Percentiles rank a stretch among this genome's conserved stretches.
Conservation (phyloP, 257 asterid genomes). For the Plectranthus barbatus region DNA sequence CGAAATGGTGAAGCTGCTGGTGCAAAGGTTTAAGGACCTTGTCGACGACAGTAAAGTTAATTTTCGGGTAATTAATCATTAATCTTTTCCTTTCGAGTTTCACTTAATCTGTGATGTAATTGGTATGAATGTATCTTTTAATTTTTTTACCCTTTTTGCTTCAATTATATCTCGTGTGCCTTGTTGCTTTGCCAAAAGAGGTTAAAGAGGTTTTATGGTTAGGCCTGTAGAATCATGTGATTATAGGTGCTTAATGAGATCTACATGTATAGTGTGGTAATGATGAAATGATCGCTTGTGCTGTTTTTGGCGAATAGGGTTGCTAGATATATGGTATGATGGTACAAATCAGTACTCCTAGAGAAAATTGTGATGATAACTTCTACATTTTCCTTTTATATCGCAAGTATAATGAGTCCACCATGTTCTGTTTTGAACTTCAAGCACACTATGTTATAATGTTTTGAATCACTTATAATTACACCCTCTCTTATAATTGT, state of each 20-base stretch:
- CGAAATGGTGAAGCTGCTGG: slow-evolving; percentile 74
- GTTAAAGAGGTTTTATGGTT: too few species aligned
- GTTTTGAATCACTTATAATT: not conserved
- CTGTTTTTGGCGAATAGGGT: not conserved
- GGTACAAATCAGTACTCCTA: not conserved
- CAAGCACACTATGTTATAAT: not conserved
- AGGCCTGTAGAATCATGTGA: not conserved
- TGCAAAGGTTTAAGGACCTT: slow-evolving; percentile 64
- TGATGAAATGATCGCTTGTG: not conserved
- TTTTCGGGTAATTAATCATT: slow-evolving; percentile 56
- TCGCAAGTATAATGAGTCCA: not conserved
- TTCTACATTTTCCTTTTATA: not conserved
- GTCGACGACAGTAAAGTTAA: slow-evolving; percentile 68
- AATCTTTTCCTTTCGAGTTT: slow-evolving; percentile 1
- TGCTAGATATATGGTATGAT: not conserved
- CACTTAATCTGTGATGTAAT: slow-evolving; percentile 3
- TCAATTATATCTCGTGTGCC: not conserved
- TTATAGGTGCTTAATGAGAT: slow-evolving; percentile 9
- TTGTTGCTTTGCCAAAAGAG: not conserved
- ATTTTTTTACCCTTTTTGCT: not conserved
- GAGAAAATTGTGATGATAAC: not conserved
- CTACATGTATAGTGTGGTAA: slow-evolving; percentile 2
- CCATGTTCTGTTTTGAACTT: not conserved
- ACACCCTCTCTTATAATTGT: not conserved
- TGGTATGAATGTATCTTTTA: not conserved